Base-by-base conservation (phyloP, 106 monocot genomes). In the Xerophyta viscosa region DNA sequence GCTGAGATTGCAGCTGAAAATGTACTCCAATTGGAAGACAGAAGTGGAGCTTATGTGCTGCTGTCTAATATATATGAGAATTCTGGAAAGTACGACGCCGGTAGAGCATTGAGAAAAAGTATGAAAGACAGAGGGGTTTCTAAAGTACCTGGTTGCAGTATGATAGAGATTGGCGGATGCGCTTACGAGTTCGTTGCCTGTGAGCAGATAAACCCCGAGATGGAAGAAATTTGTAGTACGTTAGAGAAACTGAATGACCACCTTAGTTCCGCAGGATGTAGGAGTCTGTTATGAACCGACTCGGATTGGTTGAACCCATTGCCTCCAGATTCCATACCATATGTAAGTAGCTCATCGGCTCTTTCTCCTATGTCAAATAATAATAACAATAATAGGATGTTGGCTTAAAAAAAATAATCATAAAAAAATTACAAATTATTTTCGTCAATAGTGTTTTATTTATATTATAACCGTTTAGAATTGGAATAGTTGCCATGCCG, bases 81-180 rank as follows among this genome's bases (percentile, higher is more conserved):
- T 43, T 24, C 20, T 24, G 68, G 78, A 8, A 58, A 37, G 15
- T 50, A 58, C 15, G 25, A 54, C 9, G 58, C 62, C 28, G 69
- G 52, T 0, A 37, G 48, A 20, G 37, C 10, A 15, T 13, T 62
- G 27, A 73, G 69, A 29, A 66, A 25, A 30, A 50, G 29, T 41
- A 61, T 74, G 79, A 66, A 46, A 21, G 58, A 62, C 14, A 37
- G 63, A 41, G 68, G 68, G 20, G 58, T 73, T n/a, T 33, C 5
- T 2, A 69, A 79, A 58, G 25, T 25, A 20, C 79, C 72, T n/a
- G 79, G 79, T n/a, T 79, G 73, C 44, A 79, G 79, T 46, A 57
- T 49, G 0, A 58, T 67, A 8, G 56, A 66, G 48, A 21, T 66
- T 19, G 27, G 48, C 26, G 57, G 57, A 18, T 27, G 14, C 37